These are phyloP conservation scores for Suillus placidus DNA, from an alignment of 768 basidiomycete genomes.

Conservation along the genomic window DNA sequence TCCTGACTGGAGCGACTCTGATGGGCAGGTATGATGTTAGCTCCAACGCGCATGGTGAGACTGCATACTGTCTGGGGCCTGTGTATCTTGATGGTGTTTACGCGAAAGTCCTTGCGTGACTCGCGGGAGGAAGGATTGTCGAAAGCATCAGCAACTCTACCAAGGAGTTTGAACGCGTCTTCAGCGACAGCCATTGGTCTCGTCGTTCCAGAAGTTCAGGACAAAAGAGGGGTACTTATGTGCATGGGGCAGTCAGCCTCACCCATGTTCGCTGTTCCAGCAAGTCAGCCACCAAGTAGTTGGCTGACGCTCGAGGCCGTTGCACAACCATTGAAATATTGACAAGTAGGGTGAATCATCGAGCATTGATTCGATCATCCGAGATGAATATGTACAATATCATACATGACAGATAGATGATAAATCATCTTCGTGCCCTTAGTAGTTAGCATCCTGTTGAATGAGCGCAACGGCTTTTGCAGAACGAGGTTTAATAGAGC, in stretches of 20 bases:
- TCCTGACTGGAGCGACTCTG: slow-evolving; percentile 25
- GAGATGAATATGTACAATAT: no score
- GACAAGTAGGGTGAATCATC: not conserved
- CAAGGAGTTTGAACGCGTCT: slow-evolving; percentile 28
- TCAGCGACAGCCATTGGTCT: slow-evolving; percentile 3
- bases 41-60: not conserved
- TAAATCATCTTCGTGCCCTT: no score
- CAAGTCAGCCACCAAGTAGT: not conserved
- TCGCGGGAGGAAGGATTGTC: slow-evolving; percentile 25
- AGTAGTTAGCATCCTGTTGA: no score
- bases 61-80: slow-evolving; percentile 24
- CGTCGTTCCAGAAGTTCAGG: not conserved
- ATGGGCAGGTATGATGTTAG: not conserved
- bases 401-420: no score
- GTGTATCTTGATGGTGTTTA: slow-evolving; percentile 27
- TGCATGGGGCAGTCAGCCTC: not conserved
- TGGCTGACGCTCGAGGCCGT: not conserved
- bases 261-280: not conserved
- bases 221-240: not conserved
- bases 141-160: slow-evolving; percentile 33
- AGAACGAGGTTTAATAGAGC: no score
- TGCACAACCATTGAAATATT: not conserved
- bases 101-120: slow-evolving; percentile 22
- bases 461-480: no score
- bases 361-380: no score